Evolutionary conservation across 2,329 filamentous ascomycete genomes (phyloP).

Genomic region (Lasiodiplodia theobromae): DNA sequence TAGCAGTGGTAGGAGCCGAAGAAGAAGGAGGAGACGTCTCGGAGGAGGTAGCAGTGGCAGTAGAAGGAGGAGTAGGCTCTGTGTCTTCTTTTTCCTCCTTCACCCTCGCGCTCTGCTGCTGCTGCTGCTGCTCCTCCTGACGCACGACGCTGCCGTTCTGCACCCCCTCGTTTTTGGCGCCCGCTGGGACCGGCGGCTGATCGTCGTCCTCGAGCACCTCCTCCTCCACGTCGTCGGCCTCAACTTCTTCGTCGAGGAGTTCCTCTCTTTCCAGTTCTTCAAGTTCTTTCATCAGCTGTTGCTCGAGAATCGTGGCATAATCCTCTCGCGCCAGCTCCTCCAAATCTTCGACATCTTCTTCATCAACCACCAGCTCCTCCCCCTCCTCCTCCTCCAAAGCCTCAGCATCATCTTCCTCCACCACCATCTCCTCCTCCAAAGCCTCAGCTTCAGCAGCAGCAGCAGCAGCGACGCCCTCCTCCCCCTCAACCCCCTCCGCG

Average conservation of each 20-base stretch:
- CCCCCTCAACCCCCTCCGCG: background rate
- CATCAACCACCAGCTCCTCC: background rate
- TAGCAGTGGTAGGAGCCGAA: background rate
- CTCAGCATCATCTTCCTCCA: background rate
- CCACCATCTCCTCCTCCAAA: background rate
- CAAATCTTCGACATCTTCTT: background rate
- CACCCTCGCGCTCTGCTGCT: background rate
- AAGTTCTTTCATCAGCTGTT: too few relatives aligned
- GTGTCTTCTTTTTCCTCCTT: background rate
- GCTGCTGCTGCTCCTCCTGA: background rate
- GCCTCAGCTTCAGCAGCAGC: background rate
- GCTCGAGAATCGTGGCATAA: too few relatives aligned
- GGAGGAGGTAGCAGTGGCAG: too few relatives aligned
- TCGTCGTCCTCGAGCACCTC: too few relatives aligned
- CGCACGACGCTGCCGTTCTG: background rate
- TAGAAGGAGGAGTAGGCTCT: too few relatives aligned
- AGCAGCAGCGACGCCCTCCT: background rate
- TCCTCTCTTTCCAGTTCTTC: too few relatives aligned
- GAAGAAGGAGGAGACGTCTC: too few relatives aligned
- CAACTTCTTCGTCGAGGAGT: background rate
- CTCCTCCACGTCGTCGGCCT: too few relatives aligned
- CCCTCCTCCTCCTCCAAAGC: background rate
- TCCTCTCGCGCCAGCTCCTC: background rate
- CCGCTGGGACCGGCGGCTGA: background rate
- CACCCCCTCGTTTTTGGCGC: background rate